Evolutionary conservation across 108 stramenopile species (phyloP), one percentile per base, ranked within the genome.

Genomic region (Cyclotella distinguenda): DNA sequence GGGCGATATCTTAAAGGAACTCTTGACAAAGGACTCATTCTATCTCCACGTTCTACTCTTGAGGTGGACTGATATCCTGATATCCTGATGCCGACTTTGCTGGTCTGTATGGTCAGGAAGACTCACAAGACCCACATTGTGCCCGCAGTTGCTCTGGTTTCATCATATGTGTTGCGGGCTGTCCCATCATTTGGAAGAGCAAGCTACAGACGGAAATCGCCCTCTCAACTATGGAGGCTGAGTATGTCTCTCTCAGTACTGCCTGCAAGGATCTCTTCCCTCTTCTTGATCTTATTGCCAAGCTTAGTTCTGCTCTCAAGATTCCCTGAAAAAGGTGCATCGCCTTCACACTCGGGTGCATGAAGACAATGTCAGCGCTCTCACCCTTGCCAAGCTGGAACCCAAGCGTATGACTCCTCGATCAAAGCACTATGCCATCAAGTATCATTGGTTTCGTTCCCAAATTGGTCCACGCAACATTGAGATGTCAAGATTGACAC

Each of bases 341-440:
- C n/a, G 48, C 8, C 43, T 82, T 36, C 49, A 76, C 25, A 49
- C 64, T 1, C 78, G 26, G 12, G 57, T 86, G 0, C 58, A 50
- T 13, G 82, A 86, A 66, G 82, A 86, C 53, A 84, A 87, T 36
- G 62, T 39, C 18, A 79, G 75, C 16, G 78, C 78, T 0, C 58
- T 83, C 1, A 63, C 26, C 3, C 38, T 83, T 19, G 82, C 65
- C 8, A 61, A 57, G 11, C 35, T 44, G 9, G 28, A 66, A 0
- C 56, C 38, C 36, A 48, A 47, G 0, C 60, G 64, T 28, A 66
- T 77, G 46, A 62, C 68, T 25, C 79, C 71, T 2, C 31, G 75
- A 0, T 68, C 70, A 12, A 83, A 83, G 47, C 72, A 70, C 28
- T 49, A 72, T 42, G 57, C 43, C 15, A 59, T 75, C 39, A 70